Base-by-base conservation (phyloP, 164 flowering plant genomes). In the Houttuynia cordata region DNA sequence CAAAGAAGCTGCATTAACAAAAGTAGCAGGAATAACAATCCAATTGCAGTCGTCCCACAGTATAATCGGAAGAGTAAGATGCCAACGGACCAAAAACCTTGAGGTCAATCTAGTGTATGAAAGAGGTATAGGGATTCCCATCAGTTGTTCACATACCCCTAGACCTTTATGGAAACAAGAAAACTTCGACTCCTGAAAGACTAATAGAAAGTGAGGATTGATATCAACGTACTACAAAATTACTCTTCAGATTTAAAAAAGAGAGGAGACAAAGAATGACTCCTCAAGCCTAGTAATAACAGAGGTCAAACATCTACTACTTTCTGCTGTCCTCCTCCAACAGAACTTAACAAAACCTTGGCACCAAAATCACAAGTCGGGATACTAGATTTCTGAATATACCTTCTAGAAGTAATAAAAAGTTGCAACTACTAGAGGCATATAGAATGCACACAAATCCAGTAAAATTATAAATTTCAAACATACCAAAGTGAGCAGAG, bases 41-140 rank as follows among this genome's bases (percentile, higher is more conserved):
- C 96, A 92, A 66, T 84, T 80, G 77, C 98, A 92, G 47, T 92
- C 98, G 69, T 92, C 96, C 98, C 98, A 92, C 25, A 92, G 84
- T 64, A 87, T 92, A 56, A 92, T 70, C 3, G 98, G 98, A 64
- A 88, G 95, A 39, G 98, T 88, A 41, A 92, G 77, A 81, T 92
- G 95, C 96, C 98, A 92, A 22, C 88, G 85, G 66, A 92, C 92
- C 21, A 92, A 70, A 73, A 92, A 85, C 69, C 98, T 81, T 53
- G 96, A 92, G 25, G 98, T 92, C 77, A 92, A 71, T 45, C 98
- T 89, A 67, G 98, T 92, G 65, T 92, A 92, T 14, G 98, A 89
- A n/a, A 92, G 90, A 60, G 98, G 96, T 51, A 92, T 89, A 10
- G 98, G 98, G 3, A 79, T 84, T 20, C 96, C 88, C 66, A 85